phyloP scores from a whole-genome alignment of 441 rosid species.

The Adansonia grandidieri region DNA sequence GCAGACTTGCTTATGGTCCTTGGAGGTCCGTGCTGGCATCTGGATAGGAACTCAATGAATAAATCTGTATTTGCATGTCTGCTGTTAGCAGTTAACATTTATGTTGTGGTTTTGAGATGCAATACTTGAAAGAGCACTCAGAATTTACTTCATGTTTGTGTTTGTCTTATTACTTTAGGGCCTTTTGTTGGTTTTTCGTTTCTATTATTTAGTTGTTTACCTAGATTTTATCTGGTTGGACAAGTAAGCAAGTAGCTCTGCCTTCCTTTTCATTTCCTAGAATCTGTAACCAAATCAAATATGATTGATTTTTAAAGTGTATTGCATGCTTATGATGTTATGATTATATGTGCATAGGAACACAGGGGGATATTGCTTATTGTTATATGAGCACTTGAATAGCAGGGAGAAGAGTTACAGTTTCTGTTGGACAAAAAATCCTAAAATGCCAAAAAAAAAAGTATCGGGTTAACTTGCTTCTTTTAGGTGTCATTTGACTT shows the following conservation, averaged over 20 bases:
- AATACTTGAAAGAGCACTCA: not conserved
- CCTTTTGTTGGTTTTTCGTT: not conserved
- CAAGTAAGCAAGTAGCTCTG: not conserved
- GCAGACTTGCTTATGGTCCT: not conserved
- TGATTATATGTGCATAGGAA: not conserved
- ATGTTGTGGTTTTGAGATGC: not conserved
- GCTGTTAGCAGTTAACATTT: not conserved
- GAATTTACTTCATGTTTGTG: not conserved
- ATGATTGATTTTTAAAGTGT: not conserved
- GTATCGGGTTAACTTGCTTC: not conserved
- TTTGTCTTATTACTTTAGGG: constrained; percentile 4
- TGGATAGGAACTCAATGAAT: not conserved
- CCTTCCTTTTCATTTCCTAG: not conserved
- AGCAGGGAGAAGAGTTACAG: not conserved
- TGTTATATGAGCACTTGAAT: not conserved
- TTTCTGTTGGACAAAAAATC: not conserved
- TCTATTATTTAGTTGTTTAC: not conserved
- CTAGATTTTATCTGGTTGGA: constrained; percentile 9
- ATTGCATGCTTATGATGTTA: not conserved
- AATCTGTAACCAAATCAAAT: not conserved
- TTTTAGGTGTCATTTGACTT: not conserved
- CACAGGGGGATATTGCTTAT: too few relatives aligned
- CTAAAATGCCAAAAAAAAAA: not conserved
- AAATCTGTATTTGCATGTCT: not conserved
- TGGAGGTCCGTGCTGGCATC: not conserved